Conservation (phyloP, 2,329 filamentous ascomycete genomes). For the Elsinoe ampelina region DNA sequence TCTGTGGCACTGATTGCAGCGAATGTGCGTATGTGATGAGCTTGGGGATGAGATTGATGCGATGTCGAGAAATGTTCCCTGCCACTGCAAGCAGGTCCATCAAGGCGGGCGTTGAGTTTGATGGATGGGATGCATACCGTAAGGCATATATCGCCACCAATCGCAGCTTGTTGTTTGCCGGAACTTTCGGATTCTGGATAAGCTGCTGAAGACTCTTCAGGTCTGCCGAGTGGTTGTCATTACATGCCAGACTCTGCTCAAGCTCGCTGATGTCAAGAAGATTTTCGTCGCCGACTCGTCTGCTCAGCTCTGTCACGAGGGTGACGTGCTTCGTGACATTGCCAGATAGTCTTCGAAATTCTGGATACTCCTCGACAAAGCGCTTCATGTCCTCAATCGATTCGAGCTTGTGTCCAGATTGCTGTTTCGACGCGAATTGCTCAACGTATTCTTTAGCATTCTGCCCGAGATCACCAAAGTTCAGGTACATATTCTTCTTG, state of each 20-base stretch:
- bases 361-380: conserved; percentile 97
- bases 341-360: conserved; percentile 91
- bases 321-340: conserved; percentile 99
- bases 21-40: conserved; percentile 79
- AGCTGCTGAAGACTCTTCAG: conserved; percentile 86
- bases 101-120: conserved; percentile 73
- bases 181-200: conserved; percentile 70
- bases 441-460: conserved; percentile 99
- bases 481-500: conserved; percentile 98
- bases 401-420: conserved; percentile 90
- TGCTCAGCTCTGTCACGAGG: conserved; percentile 83
- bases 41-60: conserved; percentile 71
- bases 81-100: conserved; percentile 78
- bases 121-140: conserved; percentile 78
- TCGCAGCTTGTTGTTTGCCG: conserved; percentile 73
- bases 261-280: conserved; percentile 94
- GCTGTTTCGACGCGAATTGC: conserved; percentile 96
- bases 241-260: conserved; percentile 93
- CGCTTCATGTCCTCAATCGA: conserved; percentile 98
- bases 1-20: conserved; percentile 58
- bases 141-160: conserved; percentile 91
- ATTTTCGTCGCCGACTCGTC: conserved; percentile 74
- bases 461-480: conserved; percentile 89
- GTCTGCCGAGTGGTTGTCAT: conserved; percentile 85
- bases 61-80: conserved; percentile 66